Evolutionary conservation across 805 yeast genomes (phyloP).

Genomic region (Candida ovalis): DNA sequence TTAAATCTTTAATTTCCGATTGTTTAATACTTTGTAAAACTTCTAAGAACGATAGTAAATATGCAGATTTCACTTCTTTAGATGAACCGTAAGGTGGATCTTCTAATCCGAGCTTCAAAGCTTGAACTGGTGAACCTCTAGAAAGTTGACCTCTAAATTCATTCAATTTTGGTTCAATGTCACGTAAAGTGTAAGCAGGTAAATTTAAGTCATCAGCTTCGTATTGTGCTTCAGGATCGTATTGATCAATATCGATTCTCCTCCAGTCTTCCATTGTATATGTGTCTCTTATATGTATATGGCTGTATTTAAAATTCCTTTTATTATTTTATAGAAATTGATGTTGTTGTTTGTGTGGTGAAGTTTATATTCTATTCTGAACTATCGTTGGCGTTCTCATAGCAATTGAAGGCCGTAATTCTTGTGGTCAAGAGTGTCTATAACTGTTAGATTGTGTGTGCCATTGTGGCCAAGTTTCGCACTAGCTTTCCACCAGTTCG

Average conservation of each 20-base stretch:
- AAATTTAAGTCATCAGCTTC: constrained; percentile 23
- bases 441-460: too few relatives aligned
- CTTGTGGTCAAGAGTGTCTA: too few relatives aligned
- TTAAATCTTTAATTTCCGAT: constrained; percentile 60
- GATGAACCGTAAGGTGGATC: constrained; percentile 84
- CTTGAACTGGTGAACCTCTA: constrained; percentile 68
- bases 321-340: too few relatives aligned
- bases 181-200: constrained; percentile 47
- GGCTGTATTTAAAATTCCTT: background rate
- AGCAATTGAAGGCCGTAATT: too few relatives aligned
- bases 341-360: too few relatives aligned
- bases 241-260: constrained; percentile 89
- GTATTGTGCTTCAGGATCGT: constrained; percentile 69
- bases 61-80: constrained; percentile 49
- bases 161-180: constrained; percentile 50
- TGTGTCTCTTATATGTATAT: background rate
- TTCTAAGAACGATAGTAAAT: constrained; percentile 59
- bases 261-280: constrained; percentile 72
- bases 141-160: constrained; percentile 61
- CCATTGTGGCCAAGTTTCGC: background rate
- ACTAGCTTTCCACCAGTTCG: too few relatives aligned
- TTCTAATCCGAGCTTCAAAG: constrained; percentile 58
- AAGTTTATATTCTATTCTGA: too few relatives aligned
- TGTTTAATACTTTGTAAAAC: constrained; percentile 64
- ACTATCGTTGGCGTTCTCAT: too few relatives aligned